phyloP scores from a whole-genome alignment of 2,329 filamentous ascomycete genomes.

The Cladobotryum mycophilum region DNA sequence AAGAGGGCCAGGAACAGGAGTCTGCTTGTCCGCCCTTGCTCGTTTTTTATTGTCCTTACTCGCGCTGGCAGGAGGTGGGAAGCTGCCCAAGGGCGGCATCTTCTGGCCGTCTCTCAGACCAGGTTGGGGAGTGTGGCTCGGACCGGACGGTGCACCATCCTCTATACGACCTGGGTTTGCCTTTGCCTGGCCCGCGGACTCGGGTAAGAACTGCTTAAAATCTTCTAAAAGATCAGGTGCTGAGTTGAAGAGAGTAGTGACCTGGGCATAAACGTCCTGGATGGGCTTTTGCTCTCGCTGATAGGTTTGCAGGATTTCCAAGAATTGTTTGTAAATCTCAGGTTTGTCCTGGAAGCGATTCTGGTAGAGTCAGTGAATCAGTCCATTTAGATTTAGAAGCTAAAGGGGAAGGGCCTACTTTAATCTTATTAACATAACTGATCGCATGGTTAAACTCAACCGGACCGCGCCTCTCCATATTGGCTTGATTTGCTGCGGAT shows the following conservation, averaged over 20 bases:
- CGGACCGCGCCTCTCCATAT: slow-evolving; percentile 79
- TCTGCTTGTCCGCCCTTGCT: slow-evolving; percentile 54
- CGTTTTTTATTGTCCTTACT: slow-evolving; percentile 90
- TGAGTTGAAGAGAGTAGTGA: slow-evolving; percentile 86
- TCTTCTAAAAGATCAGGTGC: slow-evolving; percentile 94
- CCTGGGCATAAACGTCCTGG: slow-evolving; percentile 95
- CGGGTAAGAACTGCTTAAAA: slow-evolving; percentile 96
- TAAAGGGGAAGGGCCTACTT: slow-evolving; percentile 51
- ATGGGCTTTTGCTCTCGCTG: slow-evolving; percentile 97
- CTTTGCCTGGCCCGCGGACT: slow-evolving; percentile 59
- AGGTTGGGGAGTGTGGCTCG: slow-evolving; percentile 51
- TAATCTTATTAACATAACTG: slow-evolving; percentile 99
- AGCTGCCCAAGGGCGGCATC: slow-evolving; percentile 91
- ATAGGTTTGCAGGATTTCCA: slow-evolving; percentile 97
- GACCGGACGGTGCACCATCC: slow-evolving; percentile 34
- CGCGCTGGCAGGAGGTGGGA: slow-evolving; percentile 73
- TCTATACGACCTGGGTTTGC: slow-evolving; percentile 54
- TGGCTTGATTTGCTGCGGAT: slow-evolving; percentile 50
- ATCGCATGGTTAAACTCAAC: slow-evolving; percentile 99
- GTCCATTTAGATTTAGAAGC: slow-evolving; percentile 4
- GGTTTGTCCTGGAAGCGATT: slow-evolving; percentile 95
- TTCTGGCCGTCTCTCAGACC: slow-evolving; percentile 58
- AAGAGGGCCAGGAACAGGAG: slow-evolving; percentile 41
- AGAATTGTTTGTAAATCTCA: slow-evolving; percentile 98
- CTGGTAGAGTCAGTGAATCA: slow-evolving; percentile 37